phyloP scores from a whole-genome alignment of 805 yeast species.

The Debaryomyces prosopidis region DNA sequence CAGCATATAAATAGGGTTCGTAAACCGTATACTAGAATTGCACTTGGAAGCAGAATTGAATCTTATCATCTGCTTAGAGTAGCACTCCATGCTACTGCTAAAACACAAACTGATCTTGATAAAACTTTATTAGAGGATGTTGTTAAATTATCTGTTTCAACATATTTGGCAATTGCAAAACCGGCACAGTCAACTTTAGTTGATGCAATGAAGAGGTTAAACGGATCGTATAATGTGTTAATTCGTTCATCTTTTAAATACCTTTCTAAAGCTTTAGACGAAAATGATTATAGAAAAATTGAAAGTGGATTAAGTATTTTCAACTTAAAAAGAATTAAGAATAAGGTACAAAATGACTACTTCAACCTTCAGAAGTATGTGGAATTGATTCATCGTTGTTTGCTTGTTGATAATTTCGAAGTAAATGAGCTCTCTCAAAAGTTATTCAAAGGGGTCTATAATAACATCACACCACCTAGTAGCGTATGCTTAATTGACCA shows the following conservation, averaged over 20 bases:
- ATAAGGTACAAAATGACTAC: slow-evolving; percentile 59
- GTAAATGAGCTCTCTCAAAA: slow-evolving; percentile 56
- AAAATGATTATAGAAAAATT: slow-evolving; percentile 53
- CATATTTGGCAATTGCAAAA: slow-evolving; percentile 66
- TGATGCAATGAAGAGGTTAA: slow-evolving; percentile 67
- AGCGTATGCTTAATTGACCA: slow-evolving; percentile 51
- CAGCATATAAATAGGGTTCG: slow-evolving; percentile 64
- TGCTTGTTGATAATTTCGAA: slow-evolving; percentile 54
- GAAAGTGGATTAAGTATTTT: slow-evolving; percentile 66
- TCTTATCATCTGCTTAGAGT: slow-evolving; percentile 75
- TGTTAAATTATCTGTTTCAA: slow-evolving; percentile 62
- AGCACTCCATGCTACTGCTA: slow-evolving; percentile 66
- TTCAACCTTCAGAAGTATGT: slow-evolving; percentile 50
- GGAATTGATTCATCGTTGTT: slow-evolving; percentile 52
- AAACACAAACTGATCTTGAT: slow-evolving; percentile 70
- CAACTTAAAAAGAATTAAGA: slow-evolving; percentile 55
- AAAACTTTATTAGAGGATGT: slow-evolving; percentile 63
- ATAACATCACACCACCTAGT: slow-evolving; percentile 33
- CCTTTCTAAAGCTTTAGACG: slow-evolving; percentile 50
- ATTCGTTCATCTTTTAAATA: slow-evolving; percentile 50
- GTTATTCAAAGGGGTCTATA: slow-evolving; percentile 40
- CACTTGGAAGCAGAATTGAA: slow-evolving; percentile 73
- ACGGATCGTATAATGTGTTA: slow-evolving; percentile 62
- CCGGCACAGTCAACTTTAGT: slow-evolving; percentile 70
- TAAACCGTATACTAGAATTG: slow-evolving; percentile 74